Evolutionary conservation across 2,329 filamentous ascomycete species (phyloP), one percentile per base, ranked within the genome.

Genomic region (Raffaelea deltoideospora): DNA sequence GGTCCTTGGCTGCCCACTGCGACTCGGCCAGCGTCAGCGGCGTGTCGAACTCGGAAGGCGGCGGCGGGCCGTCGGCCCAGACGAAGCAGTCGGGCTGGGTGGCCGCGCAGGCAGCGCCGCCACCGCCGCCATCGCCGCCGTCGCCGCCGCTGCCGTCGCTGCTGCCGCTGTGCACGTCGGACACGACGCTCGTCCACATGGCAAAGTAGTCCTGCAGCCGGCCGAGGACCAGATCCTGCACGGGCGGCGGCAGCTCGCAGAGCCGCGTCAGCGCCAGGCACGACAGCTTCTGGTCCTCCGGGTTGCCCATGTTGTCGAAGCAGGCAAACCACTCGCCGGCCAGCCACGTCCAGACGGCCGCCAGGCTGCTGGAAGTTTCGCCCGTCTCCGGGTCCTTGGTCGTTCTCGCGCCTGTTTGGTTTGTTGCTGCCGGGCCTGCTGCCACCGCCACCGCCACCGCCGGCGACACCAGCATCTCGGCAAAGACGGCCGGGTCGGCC

Each of bases 101-200:
- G 20, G 64, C 62, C 29, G 64, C 61, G 19, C 72, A 72, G n/a
- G n/a, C n/a, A n/a, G n/a, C n/a, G n/a, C n/a, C n/a, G n/a, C n/a
- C n/a, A n/a, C n/a, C n/a, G n/a, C n/a, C n/a, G n/a, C n/a, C n/a
- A 29, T 64, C 61, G 19, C 72, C 72, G n/a, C n/a, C n/a, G 29
- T 64, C 61, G 19, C 72, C 72, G n/a, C n/a, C n/a, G n/a, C n/a
- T n/a, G n/a, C n/a, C n/a, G n/a, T n/a, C n/a, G n/a, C n/a, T n/a
- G n/a, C n/a, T n/a, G 29, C 64, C 61, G 19, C 72, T 72, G 36
- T 76, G 63, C 34, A 87, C 57, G 47, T 85, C 77, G 2, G 59
- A 58, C 22, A 87, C 60, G 1, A 83, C 68, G 43, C 69, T 72
- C 2, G 77, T 81, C 83, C 83, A 90, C 58, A 86, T 68, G 1